These are phyloP conservation scores for Mycena leptocephala DNA, from an alignment of 768 basidiomycete species.

Conservation along the genomic window DNA sequence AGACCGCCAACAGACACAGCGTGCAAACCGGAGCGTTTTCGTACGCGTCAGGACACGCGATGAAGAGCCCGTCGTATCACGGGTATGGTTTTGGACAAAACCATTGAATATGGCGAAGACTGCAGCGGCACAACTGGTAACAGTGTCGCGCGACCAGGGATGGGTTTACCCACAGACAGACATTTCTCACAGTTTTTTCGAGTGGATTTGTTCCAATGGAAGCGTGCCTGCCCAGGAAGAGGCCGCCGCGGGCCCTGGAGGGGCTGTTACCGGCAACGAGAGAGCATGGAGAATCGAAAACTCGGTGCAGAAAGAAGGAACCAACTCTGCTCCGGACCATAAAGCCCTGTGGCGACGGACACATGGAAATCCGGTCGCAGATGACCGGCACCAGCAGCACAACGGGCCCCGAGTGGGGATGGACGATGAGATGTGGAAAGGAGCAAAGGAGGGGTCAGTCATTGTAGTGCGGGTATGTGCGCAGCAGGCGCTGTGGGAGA, in stretches of 20 bases:
- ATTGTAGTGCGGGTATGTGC: constrained; percentile 10
- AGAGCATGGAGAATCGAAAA: neutral
- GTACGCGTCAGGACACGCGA: neutral
- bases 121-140: constrained; percentile 19
- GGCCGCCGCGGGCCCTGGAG: neutral
- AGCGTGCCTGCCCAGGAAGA: neutral
- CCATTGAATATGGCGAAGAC: neutral
- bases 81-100: constrained; percentile 26
- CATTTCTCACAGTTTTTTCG: constrained; percentile 18
- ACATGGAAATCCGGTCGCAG: constrained; percentile 10
- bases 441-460: neutral
- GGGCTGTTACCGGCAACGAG: constrained; percentile 10
- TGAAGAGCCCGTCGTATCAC: neutral
- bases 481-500: constrained; percentile 19
- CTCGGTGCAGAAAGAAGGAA: neutral
- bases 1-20: constrained; percentile 6
- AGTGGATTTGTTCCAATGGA: constrained; percentile 14
- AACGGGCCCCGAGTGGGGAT: constrained; percentile 7
- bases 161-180: neutral
- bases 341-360: neutral
- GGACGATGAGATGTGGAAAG: constrained; percentile 18
- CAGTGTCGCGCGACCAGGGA: constrained; percentile 10
- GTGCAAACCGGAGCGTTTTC: neutral
- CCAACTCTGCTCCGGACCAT: neutral
- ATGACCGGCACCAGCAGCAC: neutral